Percentiles rank a stretch among this genome's conserved stretches.
phyloP scores from a whole-genome alignment of 1,284 basidiomycete species.

The Ceratobasidium theobromae region DNA sequence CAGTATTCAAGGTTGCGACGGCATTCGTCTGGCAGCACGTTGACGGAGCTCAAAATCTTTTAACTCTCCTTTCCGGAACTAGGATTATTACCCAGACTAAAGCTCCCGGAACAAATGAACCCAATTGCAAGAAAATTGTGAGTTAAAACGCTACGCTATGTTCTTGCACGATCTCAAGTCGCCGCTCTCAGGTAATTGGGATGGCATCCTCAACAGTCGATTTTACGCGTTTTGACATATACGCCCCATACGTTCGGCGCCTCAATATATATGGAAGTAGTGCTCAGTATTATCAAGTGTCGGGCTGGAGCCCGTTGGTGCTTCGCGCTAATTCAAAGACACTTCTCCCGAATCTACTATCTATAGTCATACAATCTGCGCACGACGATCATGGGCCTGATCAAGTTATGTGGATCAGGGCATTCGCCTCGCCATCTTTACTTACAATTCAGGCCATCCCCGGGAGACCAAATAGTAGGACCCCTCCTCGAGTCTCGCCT shows the following conservation, averaged over 20 bases:
- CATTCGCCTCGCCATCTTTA: constrained; percentile 6
- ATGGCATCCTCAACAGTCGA: background rate
- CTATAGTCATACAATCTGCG: constrained; percentile 5
- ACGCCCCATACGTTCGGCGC: constrained; percentile 2
- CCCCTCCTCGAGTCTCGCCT: background rate
- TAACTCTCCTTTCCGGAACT: background rate
- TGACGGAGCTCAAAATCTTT: constrained; percentile 9
- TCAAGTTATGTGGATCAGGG: constrained; percentile 18
- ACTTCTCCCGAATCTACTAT: constrained; percentile 15
- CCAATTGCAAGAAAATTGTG: background rate
- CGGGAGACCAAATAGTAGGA: background rate
- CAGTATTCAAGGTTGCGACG: background rate
- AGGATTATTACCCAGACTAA: background rate
- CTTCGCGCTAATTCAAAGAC: background rate
- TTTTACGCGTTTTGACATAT: constrained; percentile 11
- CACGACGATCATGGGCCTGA: constrained; percentile 2
- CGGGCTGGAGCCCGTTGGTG: constrained; percentile 2
- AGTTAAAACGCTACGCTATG: background rate
- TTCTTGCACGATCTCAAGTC: background rate
- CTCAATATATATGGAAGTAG: background rate
- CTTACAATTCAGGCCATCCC: constrained; percentile 1
- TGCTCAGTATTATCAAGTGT: constrained; percentile 6
- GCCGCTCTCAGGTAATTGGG: background rate
- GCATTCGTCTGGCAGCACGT: constrained; percentile 7
- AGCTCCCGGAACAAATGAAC: background rate